phyloP scores from a whole-genome alignment of 805 yeast species.

The Saccharomycopsis oosterbeekiorum region DNA sequence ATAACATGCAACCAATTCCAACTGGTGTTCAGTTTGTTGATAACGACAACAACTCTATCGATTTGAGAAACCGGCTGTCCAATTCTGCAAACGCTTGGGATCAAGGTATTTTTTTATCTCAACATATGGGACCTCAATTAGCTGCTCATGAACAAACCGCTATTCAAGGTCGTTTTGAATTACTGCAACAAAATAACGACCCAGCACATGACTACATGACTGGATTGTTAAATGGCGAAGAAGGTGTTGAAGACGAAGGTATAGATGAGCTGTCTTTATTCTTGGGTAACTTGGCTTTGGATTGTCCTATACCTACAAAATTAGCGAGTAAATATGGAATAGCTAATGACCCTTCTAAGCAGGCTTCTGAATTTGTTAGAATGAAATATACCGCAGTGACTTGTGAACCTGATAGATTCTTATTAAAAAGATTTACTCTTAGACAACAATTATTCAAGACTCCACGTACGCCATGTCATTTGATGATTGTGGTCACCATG shows the following conservation, averaged over 20 bases:
- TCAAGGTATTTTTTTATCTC: slow-evolving; percentile 16
- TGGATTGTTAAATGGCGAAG: background rate
- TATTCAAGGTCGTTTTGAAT: slow-evolving; percentile 13
- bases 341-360: slow-evolving; percentile 23
- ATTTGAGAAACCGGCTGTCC: slow-evolving; percentile 3
- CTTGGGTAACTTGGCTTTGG: slow-evolving; percentile 71
- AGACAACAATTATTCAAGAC: slow-evolving; percentile 45
- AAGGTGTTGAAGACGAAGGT: slow-evolving; percentile 7
- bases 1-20: slow-evolving; percentile 7
- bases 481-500: slow-evolving; percentile 55
- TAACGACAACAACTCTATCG: slow-evolving; percentile 14
- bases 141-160: slow-evolving; percentile 7
- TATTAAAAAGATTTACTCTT: slow-evolving; percentile 43
- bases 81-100: slow-evolving; percentile 3
- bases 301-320: slow-evolving; percentile 74
- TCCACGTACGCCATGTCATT: slow-evolving; percentile 43
- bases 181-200: slow-evolving; percentile 1
- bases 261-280: slow-evolving; percentile 14
- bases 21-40: slow-evolving; percentile 12
- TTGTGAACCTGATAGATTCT: slow-evolving; percentile 59
- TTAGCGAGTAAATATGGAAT: slow-evolving; percentile 42
- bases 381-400: slow-evolving; percentile 48
- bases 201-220: background rate
- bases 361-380: slow-evolving; percentile 25
- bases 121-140: slow-evolving; percentile 11